Evolutionary conservation across 345 rosid genomes (phyloP), one percentile per base, ranked within the genome.

Genomic region (Moricandia moricandioides): DNA sequence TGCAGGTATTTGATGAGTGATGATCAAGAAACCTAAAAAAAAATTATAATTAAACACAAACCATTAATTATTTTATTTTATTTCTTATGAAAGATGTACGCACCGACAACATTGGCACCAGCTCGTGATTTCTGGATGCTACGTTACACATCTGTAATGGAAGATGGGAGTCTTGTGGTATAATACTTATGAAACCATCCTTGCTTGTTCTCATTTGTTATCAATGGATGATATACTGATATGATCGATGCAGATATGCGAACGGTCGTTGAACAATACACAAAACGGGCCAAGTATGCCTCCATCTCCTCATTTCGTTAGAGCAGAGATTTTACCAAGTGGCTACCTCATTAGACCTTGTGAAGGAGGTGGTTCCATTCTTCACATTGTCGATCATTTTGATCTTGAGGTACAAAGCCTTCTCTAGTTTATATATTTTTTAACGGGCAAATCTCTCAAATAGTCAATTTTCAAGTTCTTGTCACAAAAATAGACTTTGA

Each of bases 141-240:
- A 80, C 97, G 97, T 16, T 95, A 95, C 81, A 95, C 97, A 12
- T 95, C 97, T 54, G 90, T 88, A 77, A 64, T 89, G 85, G 97
- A 95, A 82, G 99, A 95, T 75, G 99, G 99, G 60, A 95, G 97
- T 70, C 97, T 95, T 70, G 97, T 92, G 97, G 98, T 94, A 85
- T 34, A 12, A 12, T 49, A 67, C 60, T 33, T 12, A 80, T 62
- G 29, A 66, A 43, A 63, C 1, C 57, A 62, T 69, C 43, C 37
- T 29, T 33, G 37, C 2, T 14, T 6, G n/a, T 45, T 45, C 7
- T 51, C 11, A 16, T 18, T 17, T 35, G 7, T 51, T n/a, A 31
- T 40, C 14, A 62, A 6, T 60, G 0, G 21, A 30, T 67, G 17
- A 67, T 30, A 67, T 30, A 10, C 17, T 61, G 16, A 52, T 9